Percentiles rank a stretch among this genome's conserved stretches.
These are phyloP conservation scores for Diaporthe batatas DNA, from an alignment of 2,329 filamentous ascomycete genomes.

Conservation along the genomic window DNA sequence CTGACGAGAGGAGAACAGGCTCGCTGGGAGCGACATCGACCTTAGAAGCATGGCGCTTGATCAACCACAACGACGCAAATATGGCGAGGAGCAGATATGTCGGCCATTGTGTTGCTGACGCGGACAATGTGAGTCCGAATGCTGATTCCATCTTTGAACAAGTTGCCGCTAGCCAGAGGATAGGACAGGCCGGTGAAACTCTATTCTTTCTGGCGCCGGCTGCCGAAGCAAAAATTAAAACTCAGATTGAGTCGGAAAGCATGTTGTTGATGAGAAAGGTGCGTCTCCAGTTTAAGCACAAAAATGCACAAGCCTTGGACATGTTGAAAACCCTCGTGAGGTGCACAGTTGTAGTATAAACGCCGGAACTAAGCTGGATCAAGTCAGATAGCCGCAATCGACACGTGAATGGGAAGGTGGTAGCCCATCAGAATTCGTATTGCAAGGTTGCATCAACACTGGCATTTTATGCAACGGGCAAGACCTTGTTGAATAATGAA, in stretches of 20 bases:
- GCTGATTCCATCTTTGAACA: background rate
- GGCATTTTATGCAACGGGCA: background rate
- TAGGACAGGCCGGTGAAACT: background rate
- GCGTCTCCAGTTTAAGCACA: background rate
- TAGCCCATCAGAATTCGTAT: background rate
- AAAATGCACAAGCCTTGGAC: background rate
- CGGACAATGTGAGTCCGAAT: background rate
- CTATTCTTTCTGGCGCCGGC: too few species aligned
- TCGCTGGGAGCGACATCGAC: background rate
- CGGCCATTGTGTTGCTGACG: slow-evolving; percentile 1
- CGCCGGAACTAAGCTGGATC: slow-evolving; percentile 2
- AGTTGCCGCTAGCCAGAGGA: background rate
- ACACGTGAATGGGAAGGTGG: slow-evolving; percentile 3
- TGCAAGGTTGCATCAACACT: background rate
- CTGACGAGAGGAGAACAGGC: background rate
- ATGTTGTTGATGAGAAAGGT: background rate
- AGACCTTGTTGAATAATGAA: background rate
- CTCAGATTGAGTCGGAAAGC: too few species aligned
- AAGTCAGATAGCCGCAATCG: background rate
- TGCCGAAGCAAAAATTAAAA: too few species aligned
- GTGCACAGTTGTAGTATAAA: background rate
- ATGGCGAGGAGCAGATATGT: background rate
- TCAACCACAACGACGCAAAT: background rate
- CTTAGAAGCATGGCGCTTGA: background rate
- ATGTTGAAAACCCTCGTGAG: background rate